phyloP scores from a whole-genome alignment of 2,329 filamentous ascomycete species.

The Venturia oleaginea region DNA sequence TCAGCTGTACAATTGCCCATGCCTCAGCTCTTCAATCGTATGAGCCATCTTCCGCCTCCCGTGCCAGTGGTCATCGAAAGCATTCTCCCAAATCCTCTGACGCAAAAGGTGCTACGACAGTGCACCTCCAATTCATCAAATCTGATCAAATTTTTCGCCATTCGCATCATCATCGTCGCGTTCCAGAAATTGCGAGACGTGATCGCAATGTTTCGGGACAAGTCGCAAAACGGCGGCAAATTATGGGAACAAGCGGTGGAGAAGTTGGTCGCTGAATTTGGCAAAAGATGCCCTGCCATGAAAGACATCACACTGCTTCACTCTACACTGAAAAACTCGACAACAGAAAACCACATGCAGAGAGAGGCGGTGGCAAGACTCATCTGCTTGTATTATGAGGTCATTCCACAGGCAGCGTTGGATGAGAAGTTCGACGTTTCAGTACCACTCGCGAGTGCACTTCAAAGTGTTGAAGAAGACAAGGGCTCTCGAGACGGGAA shows the following conservation, averaged over 20 bases:
- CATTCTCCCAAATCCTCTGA: conserved; percentile 74
- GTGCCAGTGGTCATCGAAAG: conserved; percentile 73
- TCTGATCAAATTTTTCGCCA: conserved; percentile 74
- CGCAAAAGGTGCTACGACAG: conserved; percentile 65
- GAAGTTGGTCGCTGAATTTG: conserved; percentile 65
- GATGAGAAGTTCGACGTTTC: conserved; percentile 86
- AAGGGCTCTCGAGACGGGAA: conserved; percentile 34
- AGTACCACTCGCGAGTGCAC: conserved; percentile 57
- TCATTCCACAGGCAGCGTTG: conserved; percentile 68
- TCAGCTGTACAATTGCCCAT: conserved; percentile 67
- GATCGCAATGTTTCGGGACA: conserved; percentile 50
- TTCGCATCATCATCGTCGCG: conserved; percentile 67
- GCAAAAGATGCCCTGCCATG: conserved; percentile 67
- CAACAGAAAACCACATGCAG: conserved; percentile 50
- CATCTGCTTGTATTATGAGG: conserved; percentile 75
- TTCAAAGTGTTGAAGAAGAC: conserved; percentile 36
- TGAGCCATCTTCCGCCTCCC: conserved; percentile 61
- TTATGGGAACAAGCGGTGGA: conserved; percentile 62
- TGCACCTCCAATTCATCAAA: conserved; percentile 68
- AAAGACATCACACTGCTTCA: conserved; percentile 56
- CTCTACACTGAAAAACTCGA: background rate
- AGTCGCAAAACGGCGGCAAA: conserved; percentile 17
- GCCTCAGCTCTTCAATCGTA: conserved; percentile 62
- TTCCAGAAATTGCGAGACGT: conserved; percentile 67
- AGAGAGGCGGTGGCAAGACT: conserved; percentile 71